phyloP scores from a whole-genome alignment of 805 yeast species.

The Starmerella roubikii region DNA sequence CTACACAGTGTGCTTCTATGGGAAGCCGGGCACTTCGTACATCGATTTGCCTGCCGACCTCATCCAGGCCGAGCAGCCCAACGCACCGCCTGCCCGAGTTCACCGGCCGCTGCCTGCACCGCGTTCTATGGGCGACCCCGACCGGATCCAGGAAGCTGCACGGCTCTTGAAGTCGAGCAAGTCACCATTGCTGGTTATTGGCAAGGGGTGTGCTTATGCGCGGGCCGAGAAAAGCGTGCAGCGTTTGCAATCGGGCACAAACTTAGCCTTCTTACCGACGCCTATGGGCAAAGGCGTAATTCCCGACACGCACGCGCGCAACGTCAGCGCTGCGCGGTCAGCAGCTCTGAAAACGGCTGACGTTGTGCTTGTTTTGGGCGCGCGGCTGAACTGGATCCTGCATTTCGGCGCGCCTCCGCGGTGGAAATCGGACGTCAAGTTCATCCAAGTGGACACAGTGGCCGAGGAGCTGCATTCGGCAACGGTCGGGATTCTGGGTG shows the following conservation, averaged over 20 bases:
- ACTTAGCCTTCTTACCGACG: conserved; percentile 50
- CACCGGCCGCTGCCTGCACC: conserved; percentile 27
- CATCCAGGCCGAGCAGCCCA: conserved; percentile 28
- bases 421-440: conserved; percentile 33
- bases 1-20: conserved; percentile 33
- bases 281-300: conserved; percentile 72
- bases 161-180: conserved; percentile 27
- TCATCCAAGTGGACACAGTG: conserved; percentile 44
- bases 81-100: neutral
- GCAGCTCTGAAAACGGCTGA: conserved; percentile 45
- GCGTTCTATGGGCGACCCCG: conserved; percentile 28
- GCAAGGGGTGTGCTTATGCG: conserved; percentile 50
- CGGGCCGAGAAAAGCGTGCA: conserved; percentile 32
- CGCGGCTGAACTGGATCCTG: conserved; percentile 59
- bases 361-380: conserved; percentile 47
- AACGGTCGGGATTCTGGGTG: conserved; percentile 43
- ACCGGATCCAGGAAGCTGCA: conserved; percentile 29
- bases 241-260: conserved; percentile 31
- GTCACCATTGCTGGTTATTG: conserved; percentile 44
- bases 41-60: conserved; percentile 53
- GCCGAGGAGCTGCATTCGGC: conserved; percentile 42
- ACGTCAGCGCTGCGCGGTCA: conserved; percentile 52
- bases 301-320: conserved; percentile 35
- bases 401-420: conserved; percentile 52
- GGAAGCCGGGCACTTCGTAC: conserved; percentile 49